phyloP scores from a whole-genome alignment of 2,329 filamentous ascomycete species.

The Stemphylium beticola region DNA sequence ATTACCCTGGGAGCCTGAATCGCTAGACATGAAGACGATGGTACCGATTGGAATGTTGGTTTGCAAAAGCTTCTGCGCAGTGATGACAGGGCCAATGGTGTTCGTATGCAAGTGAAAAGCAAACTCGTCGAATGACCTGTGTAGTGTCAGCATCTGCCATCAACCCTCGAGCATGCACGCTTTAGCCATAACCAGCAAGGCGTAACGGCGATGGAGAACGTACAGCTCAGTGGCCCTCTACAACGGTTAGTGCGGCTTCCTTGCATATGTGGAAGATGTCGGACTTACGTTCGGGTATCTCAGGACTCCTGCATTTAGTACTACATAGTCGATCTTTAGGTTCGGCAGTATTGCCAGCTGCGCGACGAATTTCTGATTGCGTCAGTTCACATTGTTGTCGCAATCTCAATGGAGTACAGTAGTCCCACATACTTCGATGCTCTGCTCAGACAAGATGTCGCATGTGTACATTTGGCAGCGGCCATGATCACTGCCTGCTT shows the following conservation, averaged over 20 bases:
- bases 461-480: slow-evolving; percentile 57
- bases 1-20: slow-evolving; percentile 59
- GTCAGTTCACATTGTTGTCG: background rate
- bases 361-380: slow-evolving; percentile 50
- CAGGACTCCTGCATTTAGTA: slow-evolving; percentile 64
- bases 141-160: slow-evolving; percentile 6
- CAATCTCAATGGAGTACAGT: background rate
- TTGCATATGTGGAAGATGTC: slow-evolving; percentile 10
- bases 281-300: slow-evolving; percentile 62
- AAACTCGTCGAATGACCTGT: slow-evolving; percentile 60
- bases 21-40: slow-evolving; percentile 63
- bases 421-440: slow-evolving; percentile 52
- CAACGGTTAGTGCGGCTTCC: slow-evolving; percentile 33
- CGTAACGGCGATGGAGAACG: slow-evolving; percentile 32
- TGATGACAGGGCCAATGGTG: slow-evolving; percentile 64
- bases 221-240: slow-evolving; percentile 61
- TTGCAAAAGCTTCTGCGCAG: slow-evolving; percentile 59
- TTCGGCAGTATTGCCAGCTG: slow-evolving; percentile 50
- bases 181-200: slow-evolving; percentile 28
- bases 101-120: slow-evolving; percentile 63
- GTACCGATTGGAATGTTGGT: slow-evolving; percentile 56
- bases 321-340: slow-evolving; percentile 59
- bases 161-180: slow-evolving; percentile 15
- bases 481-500: slow-evolving; percentile 53
- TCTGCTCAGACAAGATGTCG: slow-evolving; percentile 60